Evolutionary conservation across 2,329 filamentous ascomycete species (phyloP).

Genomic region (Fusarium devonianum): DNA sequence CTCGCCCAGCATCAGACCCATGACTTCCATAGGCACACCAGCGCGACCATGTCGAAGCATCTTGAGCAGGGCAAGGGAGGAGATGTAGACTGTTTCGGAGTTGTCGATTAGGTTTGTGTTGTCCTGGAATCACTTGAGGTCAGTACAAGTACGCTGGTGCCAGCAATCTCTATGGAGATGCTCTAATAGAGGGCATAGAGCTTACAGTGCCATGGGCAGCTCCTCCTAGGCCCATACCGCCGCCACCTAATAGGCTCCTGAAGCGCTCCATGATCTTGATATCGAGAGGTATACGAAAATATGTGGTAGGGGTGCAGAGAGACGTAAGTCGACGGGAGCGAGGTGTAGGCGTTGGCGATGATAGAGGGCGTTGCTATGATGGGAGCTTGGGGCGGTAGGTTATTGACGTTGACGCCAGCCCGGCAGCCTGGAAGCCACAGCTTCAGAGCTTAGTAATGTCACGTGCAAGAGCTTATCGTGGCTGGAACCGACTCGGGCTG

Average conservation of each 20-base stretch:
- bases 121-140: slow-evolving; percentile 64
- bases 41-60: slow-evolving; percentile 98
- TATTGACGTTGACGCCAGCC: slow-evolving; percentile 47
- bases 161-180: slow-evolving; percentile 6
- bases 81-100: slow-evolving; percentile 99
- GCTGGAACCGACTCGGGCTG: slow-evolving; percentile 15
- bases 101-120: slow-evolving; percentile 95
- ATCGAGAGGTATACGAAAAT: slow-evolving; percentile 19
- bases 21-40: slow-evolving; percentile 99
- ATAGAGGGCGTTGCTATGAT: slow-evolving; percentile 29
- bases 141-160: slow-evolving; percentile 3
- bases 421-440: slow-evolving; percentile 45
- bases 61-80: slow-evolving; percentile 94
- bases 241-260: slow-evolving; percentile 84
- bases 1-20: slow-evolving; percentile 98
- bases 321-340: neutral
- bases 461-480: slow-evolving; percentile 32
- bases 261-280: slow-evolving; percentile 81
- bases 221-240: slow-evolving; percentile 70
- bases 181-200: slow-evolving; percentile 27
- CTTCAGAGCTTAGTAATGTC: slow-evolving; percentile 41
- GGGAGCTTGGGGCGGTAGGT: slow-evolving; percentile 37
- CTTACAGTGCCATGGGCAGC: slow-evolving; percentile 51
- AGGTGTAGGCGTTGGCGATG: slow-evolving; percentile 22
- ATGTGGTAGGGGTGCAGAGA: neutral